A percentile compares a stretch with the other conserved stretches of the same genome.
Conservation (phyloP, 768 basidiomycete species). For the Amanita rimosa region DNA sequence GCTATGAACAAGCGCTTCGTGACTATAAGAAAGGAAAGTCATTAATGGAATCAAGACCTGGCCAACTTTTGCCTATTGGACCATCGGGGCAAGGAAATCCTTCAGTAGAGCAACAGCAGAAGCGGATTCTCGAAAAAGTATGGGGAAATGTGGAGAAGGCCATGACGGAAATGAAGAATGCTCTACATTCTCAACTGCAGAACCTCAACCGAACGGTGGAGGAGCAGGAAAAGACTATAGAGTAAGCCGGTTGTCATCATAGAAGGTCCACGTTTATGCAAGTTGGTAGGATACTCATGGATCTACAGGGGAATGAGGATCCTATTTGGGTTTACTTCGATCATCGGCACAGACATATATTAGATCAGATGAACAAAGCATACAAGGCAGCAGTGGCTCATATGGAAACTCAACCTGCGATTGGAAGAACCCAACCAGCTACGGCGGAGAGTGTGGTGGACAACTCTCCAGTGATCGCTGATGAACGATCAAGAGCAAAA, state of each 20-base stretch:
- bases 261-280: slow-evolving; percentile 3
- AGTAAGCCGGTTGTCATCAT: slow-evolving; percentile 38
- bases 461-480: slow-evolving; percentile 23
- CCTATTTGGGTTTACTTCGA: slow-evolving; percentile 96
- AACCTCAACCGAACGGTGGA: slow-evolving; percentile 75
- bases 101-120: slow-evolving; percentile 67
- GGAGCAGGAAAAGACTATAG: slow-evolving; percentile 94
- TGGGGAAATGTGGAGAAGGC: slow-evolving; percentile 94
- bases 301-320: slow-evolving; percentile 79
- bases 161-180: slow-evolving; percentile 81
- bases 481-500: slow-evolving; percentile 30
- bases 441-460: slow-evolving; percentile 30
- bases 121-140: slow-evolving; percentile 89
- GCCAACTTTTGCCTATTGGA: slow-evolving; percentile 67
- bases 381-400: slow-evolving; percentile 40
- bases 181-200: slow-evolving; percentile 67
- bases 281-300: slow-evolving; percentile 63
- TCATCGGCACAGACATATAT: slow-evolving; percentile 79
- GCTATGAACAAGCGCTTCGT: slow-evolving; percentile 86
- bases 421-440: slow-evolving; percentile 21
- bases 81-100: slow-evolving; percentile 31
- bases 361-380: slow-evolving; percentile 60
- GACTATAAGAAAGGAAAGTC: slow-evolving; percentile 97
- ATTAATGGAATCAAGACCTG: slow-evolving; percentile 81
- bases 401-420: slow-evolving; percentile 36